Base-by-base conservation (phyloP, 495 filamentous ascomycete species). In the Bacidia gigantensis region DNA sequence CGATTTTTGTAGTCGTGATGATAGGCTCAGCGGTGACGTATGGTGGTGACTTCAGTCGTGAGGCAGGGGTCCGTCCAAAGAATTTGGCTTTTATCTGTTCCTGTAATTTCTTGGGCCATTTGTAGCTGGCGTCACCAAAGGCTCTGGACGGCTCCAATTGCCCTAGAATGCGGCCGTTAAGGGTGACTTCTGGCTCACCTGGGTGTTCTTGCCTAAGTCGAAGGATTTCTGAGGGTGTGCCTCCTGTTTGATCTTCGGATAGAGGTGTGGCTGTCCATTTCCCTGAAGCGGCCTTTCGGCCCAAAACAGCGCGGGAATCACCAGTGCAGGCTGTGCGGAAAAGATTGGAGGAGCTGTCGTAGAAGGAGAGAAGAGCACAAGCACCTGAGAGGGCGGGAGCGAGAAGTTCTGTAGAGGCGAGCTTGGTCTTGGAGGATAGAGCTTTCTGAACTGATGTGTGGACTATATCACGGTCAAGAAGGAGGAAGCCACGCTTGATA, bases 11-110 rank as follows among this genome's bases (percentile, higher is more conserved):
- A n/a, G 87, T 95, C 5, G 89, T 97, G 44, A 99, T 76, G 35
- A 96, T 73, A 10, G 92, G 92, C 68, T 99, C 92, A 3, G 93
- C 93, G 3, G 93, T 99, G 18, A 99, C 93, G 61, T 99, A 99
- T 0, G 93, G 93, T 14, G 93, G 93, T 0, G 89, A 95, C 66
- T 86, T 84, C 47, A 95, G 69, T 9, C 82, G 67, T n/a, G 75
- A 68, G 3, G 77, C 78, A 1, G 82, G 79, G 11, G 77, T 83
- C 29, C 86, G 77, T 32, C 84, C 90, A 60, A 96, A 96, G 70
- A 89, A 99, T 14, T 81, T 79, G 26, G 69, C 71, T 65, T 86
- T 87, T 56, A 99, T 77, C 56, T 81, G 79, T 7, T 87, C 78
- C 56, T 90, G 84, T 7, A 84, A 79, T 50, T 95, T 88, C 32